These are phyloP conservation scores for Medicago ruthenica DNA, from an alignment of 306 rosid genomes.

Conservation along the genomic window DNA sequence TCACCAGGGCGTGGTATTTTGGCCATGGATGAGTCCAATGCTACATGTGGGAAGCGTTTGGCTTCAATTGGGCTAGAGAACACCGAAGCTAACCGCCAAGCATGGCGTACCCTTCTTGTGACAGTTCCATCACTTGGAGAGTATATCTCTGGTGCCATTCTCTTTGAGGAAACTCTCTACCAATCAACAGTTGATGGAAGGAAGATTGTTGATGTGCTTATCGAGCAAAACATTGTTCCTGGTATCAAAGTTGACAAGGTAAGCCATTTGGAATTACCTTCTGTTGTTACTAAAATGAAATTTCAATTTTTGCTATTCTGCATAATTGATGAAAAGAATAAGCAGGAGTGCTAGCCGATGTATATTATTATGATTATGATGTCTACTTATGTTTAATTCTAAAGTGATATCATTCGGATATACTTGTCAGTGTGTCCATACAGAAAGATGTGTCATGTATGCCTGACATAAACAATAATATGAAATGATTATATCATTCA, in stretches of 20 bases:
- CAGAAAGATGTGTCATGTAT: no score
- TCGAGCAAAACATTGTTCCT: constrained; percentile 72
- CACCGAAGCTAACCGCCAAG: constrained; percentile 90
- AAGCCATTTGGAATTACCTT: constrained; percentile 10
- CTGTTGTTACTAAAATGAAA: not conserved
- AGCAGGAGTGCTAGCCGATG: not conserved
- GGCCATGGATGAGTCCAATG: constrained; percentile 97
- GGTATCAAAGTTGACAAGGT: constrained; percentile 94
- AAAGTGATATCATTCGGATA: no score
- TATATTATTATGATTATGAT: not conserved
- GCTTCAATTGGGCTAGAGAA: constrained; percentile 90
- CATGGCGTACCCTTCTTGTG: constrained; percentile 78
- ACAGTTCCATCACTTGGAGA: constrained; percentile 69
- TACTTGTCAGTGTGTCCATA: no score
- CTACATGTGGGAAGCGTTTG: constrained; percentile 86
- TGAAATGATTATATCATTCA: no score
- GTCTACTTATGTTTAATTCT: not conserved
- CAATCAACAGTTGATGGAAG: constrained; percentile 77
- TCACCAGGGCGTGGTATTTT: constrained; percentile 90
- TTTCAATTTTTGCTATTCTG: not conserved
- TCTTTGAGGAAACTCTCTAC: constrained; percentile 89
- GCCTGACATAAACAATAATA: no score
- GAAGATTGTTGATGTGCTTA: constrained; percentile 77
- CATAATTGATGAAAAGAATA: not conserved
- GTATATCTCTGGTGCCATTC: constrained; percentile 88